Evolutionary conservation across 2,329 filamentous ascomycete species (phyloP).

Genomic region (Fusarium sp.): DNA sequence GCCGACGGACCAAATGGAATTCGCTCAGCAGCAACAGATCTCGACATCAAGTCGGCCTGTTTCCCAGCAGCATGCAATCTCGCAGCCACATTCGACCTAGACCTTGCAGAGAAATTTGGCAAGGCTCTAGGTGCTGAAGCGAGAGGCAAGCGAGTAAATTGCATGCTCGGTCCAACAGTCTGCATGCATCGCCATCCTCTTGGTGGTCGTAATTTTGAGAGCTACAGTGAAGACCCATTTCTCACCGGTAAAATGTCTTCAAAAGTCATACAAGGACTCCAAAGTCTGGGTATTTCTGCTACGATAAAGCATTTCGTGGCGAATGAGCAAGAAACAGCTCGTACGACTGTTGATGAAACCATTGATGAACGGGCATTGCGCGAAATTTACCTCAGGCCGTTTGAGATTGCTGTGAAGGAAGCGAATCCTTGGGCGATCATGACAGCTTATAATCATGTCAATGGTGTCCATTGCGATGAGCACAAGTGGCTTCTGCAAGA

Average conservation of each 20-base stretch:
- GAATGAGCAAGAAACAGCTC: slow-evolving; percentile 52
- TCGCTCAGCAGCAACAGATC: slow-evolving; percentile 46
- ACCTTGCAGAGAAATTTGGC: slow-evolving; percentile 66
- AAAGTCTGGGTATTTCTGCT: slow-evolving; percentile 54
- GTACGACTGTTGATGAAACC: slow-evolving; percentile 46
- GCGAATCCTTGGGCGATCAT: slow-evolving; percentile 57
- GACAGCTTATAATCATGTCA: slow-evolving; percentile 60
- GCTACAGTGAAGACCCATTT: slow-evolving; percentile 59
- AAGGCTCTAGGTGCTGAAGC: slow-evolving; percentile 65
- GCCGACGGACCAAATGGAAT: slow-evolving; percentile 50
- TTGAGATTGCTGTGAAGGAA: slow-evolving; percentile 57
- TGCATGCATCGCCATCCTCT: slow-evolving; percentile 60
- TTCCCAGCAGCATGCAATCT: slow-evolving; percentile 52
- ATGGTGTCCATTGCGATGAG: slow-evolving; percentile 56
- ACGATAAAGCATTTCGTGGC: slow-evolving; percentile 60
- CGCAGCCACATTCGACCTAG: slow-evolving; percentile 71
- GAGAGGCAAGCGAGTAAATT: slow-evolving; percentile 71
- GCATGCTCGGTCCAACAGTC: slow-evolving; percentile 74
- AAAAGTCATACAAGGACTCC: slow-evolving; percentile 56
- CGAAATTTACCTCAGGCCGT: slow-evolving; percentile 57
- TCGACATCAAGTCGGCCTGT: slow-evolving; percentile 46
- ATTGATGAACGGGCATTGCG: slow-evolving; percentile 47
- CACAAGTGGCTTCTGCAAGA: slow-evolving; percentile 52
- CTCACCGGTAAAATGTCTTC: slow-evolving; percentile 57
- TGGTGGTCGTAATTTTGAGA: slow-evolving; percentile 60